These are phyloP conservation scores for Taxillus chinensis DNA, from an alignment of 164 flowering plant species.

Conservation along the genomic window DNA sequence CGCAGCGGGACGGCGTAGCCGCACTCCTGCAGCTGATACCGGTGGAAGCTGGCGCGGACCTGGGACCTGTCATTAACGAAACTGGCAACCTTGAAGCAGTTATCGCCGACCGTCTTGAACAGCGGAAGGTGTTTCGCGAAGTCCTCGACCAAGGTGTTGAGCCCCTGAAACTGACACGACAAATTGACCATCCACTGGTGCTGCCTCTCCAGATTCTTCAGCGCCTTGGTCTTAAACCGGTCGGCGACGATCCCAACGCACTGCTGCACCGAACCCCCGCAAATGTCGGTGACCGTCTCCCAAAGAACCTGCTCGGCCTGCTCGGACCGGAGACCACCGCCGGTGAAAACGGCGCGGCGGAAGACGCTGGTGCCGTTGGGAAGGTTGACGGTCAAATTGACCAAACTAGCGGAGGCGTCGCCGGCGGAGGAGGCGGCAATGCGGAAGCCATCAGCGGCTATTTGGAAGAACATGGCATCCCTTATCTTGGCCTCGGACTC, in stretches of 20 bases:
- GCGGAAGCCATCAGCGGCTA: conserved; percentile 84
- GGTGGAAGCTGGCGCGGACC: conserved; percentile 45
- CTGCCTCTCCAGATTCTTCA: conserved; percentile 69
- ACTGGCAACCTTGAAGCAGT: conserved; percentile 54
- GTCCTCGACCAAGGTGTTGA: conserved; percentile 66
- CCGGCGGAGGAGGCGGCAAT: conserved; percentile 15
- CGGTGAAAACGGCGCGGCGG: conserved; percentile 58
- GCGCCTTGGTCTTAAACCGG: conserved; percentile 61
- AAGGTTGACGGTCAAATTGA: conserved; percentile 55
- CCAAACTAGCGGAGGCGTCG: conserved; percentile 48
- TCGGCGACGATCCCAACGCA: conserved; percentile 87
- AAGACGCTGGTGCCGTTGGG: conserved; percentile 91
- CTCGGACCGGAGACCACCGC: conserved; percentile 48
- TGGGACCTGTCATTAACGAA: conserved; percentile 52
- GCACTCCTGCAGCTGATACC: conserved; percentile 67
- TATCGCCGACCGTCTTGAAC: conserved; percentile 41
- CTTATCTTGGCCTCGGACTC: conserved; percentile 71
- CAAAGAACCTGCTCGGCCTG: conserved; percentile 82
- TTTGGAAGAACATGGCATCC: conserved; percentile 88
- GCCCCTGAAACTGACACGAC: conserved; percentile 72
- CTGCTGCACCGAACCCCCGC: conserved; percentile 45
- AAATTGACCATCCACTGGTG: conserved; percentile 92
- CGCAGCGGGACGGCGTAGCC: conserved; percentile 45
- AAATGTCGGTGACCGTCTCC: conserved; percentile 55
- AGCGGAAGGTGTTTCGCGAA: conserved; percentile 59